Conservation (phyloP, 805 yeast species). For the Nakazawaea sp. region DNA sequence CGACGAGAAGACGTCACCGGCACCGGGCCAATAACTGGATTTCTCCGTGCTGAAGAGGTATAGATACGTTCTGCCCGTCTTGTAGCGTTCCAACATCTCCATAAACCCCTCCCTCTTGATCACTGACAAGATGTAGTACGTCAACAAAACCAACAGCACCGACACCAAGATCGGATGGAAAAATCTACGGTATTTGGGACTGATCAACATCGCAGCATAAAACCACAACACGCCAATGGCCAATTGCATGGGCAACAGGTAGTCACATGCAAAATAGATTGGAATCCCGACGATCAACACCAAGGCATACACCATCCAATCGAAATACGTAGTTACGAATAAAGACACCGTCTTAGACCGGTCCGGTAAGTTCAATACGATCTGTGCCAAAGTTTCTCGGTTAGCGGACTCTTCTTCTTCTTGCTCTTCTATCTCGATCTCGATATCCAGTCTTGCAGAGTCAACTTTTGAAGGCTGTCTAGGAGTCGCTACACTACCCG, state of each 20-base stretch:
- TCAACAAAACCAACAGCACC: slow-evolving; percentile 56
- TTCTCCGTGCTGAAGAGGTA: slow-evolving; percentile 41
- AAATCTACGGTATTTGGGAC: slow-evolving; percentile 39
- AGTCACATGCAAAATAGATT: slow-evolving; percentile 49
- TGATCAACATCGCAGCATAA: slow-evolving; percentile 36
- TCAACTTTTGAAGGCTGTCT: not conserved
- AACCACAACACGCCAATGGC: slow-evolving; percentile 54
- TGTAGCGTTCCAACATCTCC: slow-evolving; percentile 44
- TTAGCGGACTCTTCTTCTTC: slow-evolving; percentile 13
- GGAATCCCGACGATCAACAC: slow-evolving; percentile 53
- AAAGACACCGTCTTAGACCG: slow-evolving; percentile 22
- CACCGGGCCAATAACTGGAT: slow-evolving; percentile 56
- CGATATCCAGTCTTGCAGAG: not conserved
- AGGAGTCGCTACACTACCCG: not conserved
- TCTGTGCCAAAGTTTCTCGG: slow-evolving; percentile 16
- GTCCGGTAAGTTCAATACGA: slow-evolving; percentile 13
- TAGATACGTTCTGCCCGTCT: slow-evolving; percentile 64
- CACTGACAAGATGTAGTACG: slow-evolving; percentile 53
- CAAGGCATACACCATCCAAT: slow-evolving; percentile 42
- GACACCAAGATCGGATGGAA: slow-evolving; percentile 70
- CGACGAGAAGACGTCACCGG: slow-evolving; percentile 68
- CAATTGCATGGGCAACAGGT: slow-evolving; percentile 56
- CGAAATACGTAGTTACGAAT: slow-evolving; percentile 32
- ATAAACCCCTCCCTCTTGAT: slow-evolving; percentile 47
- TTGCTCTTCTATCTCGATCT: not conserved